Evolutionary conservation across 1,139 yeast species (phyloP), one percentile per base, ranked within the genome.

Genomic region (Suhomyces kunorum): DNA sequence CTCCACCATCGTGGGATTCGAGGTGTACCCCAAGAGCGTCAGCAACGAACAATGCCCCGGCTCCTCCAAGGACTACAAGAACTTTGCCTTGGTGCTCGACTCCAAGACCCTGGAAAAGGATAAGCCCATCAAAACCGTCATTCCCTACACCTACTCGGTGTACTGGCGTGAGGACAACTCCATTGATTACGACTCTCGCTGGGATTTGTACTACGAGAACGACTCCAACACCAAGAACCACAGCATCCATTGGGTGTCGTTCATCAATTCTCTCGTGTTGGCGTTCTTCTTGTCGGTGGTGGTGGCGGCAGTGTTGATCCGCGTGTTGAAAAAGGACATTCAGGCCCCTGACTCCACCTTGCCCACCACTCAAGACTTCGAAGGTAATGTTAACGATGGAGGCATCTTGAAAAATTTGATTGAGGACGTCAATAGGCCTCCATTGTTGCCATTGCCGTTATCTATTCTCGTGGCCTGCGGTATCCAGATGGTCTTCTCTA

Each of bases 1-100:
- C 38, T 68, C 75, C 49, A 76, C 86, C 2, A 86, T 89, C 51
- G 96, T 88, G 16, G 97, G 96, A 0, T 87, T 88, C 53, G 97
- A 89, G 64, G 88, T 87, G 7, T 88, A 88, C 55, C 96, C 96
- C 8, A 83, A 81, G 59, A 83, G 94, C 42, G 90, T 87, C 11
- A 68, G 75, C 35, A 83, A 80, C 54, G 77, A 66, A 48, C 70
- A 71, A 29, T 84, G 92, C 56, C 90, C 90, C 2, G 89, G 89
- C 6, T 78, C 83, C 2, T 70, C 82, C 4, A 80, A 75, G 48
- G 62, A 75, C 51, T 83, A 72, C 56, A 66, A 74, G 33, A 78
- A 81, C 50, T 78, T 71, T 51, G 78, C 81, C 32, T 52, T 84
- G 9, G 45, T 53, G 3, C 45, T 56, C 20, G 45, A 13, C 6